Conservation (phyloP, 805 yeast genomes). For the Lachancea sp. region DNA sequence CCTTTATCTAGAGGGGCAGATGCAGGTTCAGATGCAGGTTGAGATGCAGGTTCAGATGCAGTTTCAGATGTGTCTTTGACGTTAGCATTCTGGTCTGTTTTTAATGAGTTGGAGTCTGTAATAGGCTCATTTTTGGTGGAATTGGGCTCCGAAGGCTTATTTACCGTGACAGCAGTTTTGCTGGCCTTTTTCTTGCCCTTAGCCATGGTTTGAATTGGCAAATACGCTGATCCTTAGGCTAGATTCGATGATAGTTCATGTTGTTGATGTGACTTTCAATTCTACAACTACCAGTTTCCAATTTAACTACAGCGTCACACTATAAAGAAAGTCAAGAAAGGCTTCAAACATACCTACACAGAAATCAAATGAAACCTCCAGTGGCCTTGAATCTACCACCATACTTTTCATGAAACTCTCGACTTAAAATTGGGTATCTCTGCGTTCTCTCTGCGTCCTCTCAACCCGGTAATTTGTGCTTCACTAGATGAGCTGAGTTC, state of each 20-base stretch:
- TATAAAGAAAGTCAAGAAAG: too few relatives aligned
- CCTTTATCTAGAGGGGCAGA: not conserved
- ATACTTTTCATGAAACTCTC: too few relatives aligned
- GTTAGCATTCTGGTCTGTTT: not conserved
- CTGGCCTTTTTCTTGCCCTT: constrained; percentile 17
- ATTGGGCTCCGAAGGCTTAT: constrained; percentile 2
- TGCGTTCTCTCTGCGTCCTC: too few relatives aligned
- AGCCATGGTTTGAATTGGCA: constrained; percentile 10
- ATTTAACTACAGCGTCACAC: too few relatives aligned
- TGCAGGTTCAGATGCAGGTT: not conserved
- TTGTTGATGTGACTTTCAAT: not conserved
- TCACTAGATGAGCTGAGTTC: too few relatives aligned
- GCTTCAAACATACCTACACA: too few relatives aligned
- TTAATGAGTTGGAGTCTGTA: not conserved
- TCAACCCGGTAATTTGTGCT: too few relatives aligned
- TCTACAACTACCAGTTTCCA: too few relatives aligned
- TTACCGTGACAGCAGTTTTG: constrained; percentile 3
- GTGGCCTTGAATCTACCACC: too few relatives aligned
- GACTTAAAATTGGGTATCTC: too few relatives aligned
- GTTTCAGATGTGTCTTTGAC: not conserved
- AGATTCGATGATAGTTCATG: not conserved
- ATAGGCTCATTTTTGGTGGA: not conserved
- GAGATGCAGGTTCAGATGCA: not conserved
- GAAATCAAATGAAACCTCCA: too few relatives aligned
- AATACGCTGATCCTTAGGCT: not conserved